Evolutionary conservation across 2,329 filamentous ascomycete genomes (phyloP), one percentile per base, ranked within the genome.

Genomic region (Elsinoe arachidis): DNA sequence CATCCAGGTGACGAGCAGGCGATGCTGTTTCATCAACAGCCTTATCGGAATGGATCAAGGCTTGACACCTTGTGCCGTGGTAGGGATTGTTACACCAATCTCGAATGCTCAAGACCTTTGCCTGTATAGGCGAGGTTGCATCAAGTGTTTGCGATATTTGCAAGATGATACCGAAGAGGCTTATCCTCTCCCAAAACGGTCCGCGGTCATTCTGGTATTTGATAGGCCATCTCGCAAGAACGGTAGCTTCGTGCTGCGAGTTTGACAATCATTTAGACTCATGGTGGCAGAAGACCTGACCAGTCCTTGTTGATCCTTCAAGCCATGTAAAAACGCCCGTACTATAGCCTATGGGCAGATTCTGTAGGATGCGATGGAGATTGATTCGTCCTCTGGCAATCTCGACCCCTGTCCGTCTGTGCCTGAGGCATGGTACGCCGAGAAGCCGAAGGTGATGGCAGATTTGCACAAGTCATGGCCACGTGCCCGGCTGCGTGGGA

Each of bases 271-370:
- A 46, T 46, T 46, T 46, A 46, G 17, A 46, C 19, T 46, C n/a
- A 26, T 26, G 49, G 34, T 53, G 33, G 49, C 49, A 53, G 49
- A 35, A 38, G 49, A 53, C 49, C 26, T 53, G 34, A 53, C 34
- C 49, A 38, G 38, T 39, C 49, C 19, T 53, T 53, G 49, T 38
- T 39, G 49, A 53, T 53, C 49, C 49, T 53, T 37, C 49, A 53
- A 53, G 34, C 49, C 49, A 33, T 4, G 34, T 23, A 12, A 23
- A 53, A 11, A 35, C 26, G 46, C 19, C 21, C 15, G 9, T 37
- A 34, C 26, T 34, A 10, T 30, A 23, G 46, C 46, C 30, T 17
- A 51, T 51, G 35, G 26, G 46, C 46, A 51, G 34, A 51, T 35
- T 39, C 19, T 51, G 46, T n/a, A 51, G 46, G 46, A 51, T 51